Evolutionary conservation across 768 basidiomycete genomes (phyloP).

Genomic region (Pleurotus platypus): DNA sequence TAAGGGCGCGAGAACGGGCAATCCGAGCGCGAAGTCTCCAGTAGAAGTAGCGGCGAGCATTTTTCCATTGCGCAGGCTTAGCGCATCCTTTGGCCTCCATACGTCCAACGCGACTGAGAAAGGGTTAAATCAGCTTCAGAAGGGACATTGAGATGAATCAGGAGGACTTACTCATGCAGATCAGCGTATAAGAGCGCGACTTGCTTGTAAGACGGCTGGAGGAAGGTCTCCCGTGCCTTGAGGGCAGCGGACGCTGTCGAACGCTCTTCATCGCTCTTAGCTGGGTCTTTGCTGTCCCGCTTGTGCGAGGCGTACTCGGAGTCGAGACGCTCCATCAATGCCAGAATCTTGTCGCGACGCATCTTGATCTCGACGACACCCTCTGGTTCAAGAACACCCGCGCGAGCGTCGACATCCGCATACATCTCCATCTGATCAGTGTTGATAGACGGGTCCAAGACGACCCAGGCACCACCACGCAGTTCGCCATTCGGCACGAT

Average conservation of each 20-base stretch:
- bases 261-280: conserved; percentile 73
- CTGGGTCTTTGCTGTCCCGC: conserved; percentile 70
- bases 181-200: conserved; percentile 94
- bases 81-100: conserved; percentile 99
- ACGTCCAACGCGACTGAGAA: conserved; percentile 79
- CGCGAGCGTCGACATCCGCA: conserved; percentile 92
- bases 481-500: conserved; percentile 98
- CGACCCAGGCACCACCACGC: conserved; percentile 99
- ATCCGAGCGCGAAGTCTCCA: conserved; percentile 88
- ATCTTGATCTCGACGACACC: conserved; percentile 98
- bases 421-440: conserved; percentile 99
- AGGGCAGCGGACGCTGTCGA: conserved; percentile 65
- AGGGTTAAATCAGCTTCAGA: conserved; percentile 8
- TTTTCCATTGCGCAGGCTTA: conserved; percentile 81
- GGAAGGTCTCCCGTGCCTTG: conserved; percentile 68
- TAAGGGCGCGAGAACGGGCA: conserved; percentile 62
- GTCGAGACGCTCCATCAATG: conserved; percentile 93
- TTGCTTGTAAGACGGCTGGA: conserved; percentile 91
- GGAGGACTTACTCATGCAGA: conserved; percentile 79
- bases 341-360: conserved; percentile 88
- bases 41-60: conserved; percentile 87
- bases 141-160: conserved; percentile 1
- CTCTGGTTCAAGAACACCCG: conserved; percentile 95
- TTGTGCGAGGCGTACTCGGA: conserved; percentile 77
- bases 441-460: conserved; percentile 97